Base-by-base conservation (phyloP, 371 early-diverging fungal species). In the Zychaea mexicana region DNA sequence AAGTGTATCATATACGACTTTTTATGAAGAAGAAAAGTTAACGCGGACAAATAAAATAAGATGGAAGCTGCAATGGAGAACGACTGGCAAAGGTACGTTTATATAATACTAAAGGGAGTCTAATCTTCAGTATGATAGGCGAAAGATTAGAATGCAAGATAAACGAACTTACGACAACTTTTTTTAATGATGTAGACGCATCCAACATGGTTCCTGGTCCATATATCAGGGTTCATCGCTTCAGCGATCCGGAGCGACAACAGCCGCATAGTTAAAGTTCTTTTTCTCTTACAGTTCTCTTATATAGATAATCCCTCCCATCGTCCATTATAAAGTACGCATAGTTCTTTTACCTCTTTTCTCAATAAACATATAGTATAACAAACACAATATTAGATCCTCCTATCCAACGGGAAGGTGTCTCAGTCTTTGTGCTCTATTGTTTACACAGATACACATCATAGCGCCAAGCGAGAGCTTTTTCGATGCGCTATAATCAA, bases 41-140 rank as follows among this genome's bases (percentile, higher is more conserved):
- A n/a, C n/a, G n/a, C n/a, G n/a, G n/a, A n/a, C n/a, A 19, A 39
- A 26, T 21, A 24, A 52, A 42, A 13, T 12, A 64, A 83, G 84
- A 90, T 97, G 69, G 90, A 87, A 31, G 79, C 90, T 21, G 97
- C 98, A 0, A 80, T 89, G 42, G 81, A 13, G 22, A 49, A 42
- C 81, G 85, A 81, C 52, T 88, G 88, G 4, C 99, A 98, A 80
- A 78, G 92, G 79, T 78, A 75, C 36, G 27, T n/a, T n/a, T n/a
- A n/a, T n/a, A n/a, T n/a, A n/a, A 22, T 22, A 12, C 5, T 24
- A 42, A 56, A 70, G 67, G 22, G 21, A 19, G 67, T n/a, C n/a
- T n/a, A n/a, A n/a, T n/a, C n/a, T n/a, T n/a, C n/a, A n/a, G n/a
- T n/a, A n/a, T n/a, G n/a, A n/a, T n/a, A 78, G 42, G 57, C 65